Evolutionary conservation across 2,329 filamentous ascomycete genomes (phyloP).

Genomic region (Colletotrichum chlorophyti): DNA sequence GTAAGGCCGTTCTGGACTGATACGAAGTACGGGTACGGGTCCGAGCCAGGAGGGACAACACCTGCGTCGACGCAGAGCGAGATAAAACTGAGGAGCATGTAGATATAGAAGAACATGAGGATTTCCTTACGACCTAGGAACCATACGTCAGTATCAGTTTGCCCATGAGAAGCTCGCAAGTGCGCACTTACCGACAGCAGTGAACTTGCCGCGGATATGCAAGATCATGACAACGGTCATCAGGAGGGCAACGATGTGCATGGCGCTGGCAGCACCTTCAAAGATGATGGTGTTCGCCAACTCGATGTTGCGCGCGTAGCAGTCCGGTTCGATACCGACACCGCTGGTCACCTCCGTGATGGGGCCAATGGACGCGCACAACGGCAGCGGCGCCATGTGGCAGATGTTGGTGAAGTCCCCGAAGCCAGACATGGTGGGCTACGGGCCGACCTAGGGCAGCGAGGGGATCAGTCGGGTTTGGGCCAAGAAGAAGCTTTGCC

Average conservation of each 20-base stretch:
- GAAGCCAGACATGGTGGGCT: conserved; percentile 74
- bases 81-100: conserved; percentile 86
- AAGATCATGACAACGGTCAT: conserved; percentile 99
- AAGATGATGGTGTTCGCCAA: conserved; percentile 99
- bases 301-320: conserved; percentile 94
- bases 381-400: conserved; percentile 80
- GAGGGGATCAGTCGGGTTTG: neutral
- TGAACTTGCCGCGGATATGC: conserved; percentile 97
- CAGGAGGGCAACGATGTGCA: conserved; percentile 86
- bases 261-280: conserved; percentile 86
- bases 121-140: conserved; percentile 67
- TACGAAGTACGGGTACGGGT: conserved; percentile 88
- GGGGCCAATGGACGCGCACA: conserved; percentile 86
- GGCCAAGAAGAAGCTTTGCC: neutral
- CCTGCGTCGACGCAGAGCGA: conserved; percentile 93
- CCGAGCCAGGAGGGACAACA: conserved; percentile 83
- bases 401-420: conserved; percentile 91
- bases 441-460: conserved; percentile 13
- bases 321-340: conserved; percentile 84
- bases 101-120: conserved; percentile 95
- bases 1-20: conserved; percentile 84
- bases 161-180: neutral
- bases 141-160: neutral
- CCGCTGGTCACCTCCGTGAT: conserved; percentile 71
- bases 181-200: conserved; percentile 79